Evolutionary conservation across 2,329 filamentous ascomycete genomes (phyloP).

Genomic region (Neurospora sp.): DNA sequence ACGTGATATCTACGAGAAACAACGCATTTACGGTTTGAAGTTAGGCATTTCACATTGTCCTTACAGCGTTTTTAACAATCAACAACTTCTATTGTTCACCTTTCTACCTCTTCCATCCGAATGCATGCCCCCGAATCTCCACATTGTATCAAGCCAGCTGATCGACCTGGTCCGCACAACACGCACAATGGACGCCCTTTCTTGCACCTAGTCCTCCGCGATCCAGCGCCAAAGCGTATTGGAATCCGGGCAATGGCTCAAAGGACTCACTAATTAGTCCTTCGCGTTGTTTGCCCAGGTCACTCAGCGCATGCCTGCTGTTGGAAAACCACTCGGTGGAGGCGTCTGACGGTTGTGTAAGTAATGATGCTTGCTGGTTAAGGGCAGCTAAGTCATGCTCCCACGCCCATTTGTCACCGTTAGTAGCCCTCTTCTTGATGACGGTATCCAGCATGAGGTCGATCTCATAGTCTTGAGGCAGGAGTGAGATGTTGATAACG

Average conservation of each 20-base stretch:
- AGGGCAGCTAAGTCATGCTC: neutral
- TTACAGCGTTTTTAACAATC: too few relatives aligned
- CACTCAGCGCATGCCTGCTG: neutral
- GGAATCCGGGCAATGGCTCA: neutral
- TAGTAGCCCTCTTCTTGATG: neutral
- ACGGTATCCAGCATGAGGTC: neutral
- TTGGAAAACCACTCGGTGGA: neutral
- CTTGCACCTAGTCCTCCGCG: neutral
- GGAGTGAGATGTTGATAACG: neutral
- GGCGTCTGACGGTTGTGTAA: neutral
- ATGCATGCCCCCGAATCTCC: too few relatives aligned
- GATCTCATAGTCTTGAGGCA: neutral
- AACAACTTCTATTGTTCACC: too few relatives aligned
- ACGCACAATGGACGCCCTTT: neutral
- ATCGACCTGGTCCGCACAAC: neutral
- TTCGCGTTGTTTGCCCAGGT: neutral
- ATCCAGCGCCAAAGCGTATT: neutral
- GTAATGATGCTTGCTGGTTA: neutral
- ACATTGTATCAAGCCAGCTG: neutral
- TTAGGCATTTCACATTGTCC: too few relatives aligned
- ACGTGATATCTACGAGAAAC: too few relatives aligned
- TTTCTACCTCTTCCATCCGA: too few relatives aligned
- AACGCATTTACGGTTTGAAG: too few relatives aligned
- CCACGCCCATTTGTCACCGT: neutral
- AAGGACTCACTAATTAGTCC: neutral